Base-by-base conservation (phyloP, 805 yeast species). In the Lachancea lanzarotensis region DNA sequence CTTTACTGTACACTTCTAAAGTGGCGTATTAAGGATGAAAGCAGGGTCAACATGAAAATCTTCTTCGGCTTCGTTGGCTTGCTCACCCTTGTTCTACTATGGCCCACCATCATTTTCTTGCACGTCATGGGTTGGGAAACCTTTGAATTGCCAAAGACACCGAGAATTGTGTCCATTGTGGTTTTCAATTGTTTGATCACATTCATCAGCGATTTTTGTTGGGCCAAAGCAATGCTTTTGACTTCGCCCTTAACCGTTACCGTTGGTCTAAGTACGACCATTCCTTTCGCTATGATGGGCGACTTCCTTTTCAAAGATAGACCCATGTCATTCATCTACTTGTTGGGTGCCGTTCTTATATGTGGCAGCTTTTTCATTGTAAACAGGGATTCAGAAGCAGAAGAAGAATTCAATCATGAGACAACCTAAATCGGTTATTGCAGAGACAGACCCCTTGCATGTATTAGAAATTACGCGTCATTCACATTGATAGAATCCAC, bases 51-150 rank as follows among this genome's bases (percentile, higher is more conserved):
- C 61, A 87, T 95, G 71, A 84, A 82, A 60, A 71, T 90, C 30
- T 93, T 93, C 57, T 90, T 93, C 60, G 98, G 98, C 0, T 90
- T 86, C 65, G 98, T 93, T 19, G 98, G 98, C 1, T 68, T 91
- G 4, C 84, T 83, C 68, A 86, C 89, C 52, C 58, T 84, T 9
- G 54, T 87, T 0, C 63, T 81, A 10, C 62, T 90, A 36, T 89
- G 97, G 96, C 97, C 98, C 2, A 65, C 88, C 4, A 59, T 93
- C 8, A 43, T 88, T 0, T 45, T 86, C 1, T 72, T 91, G 46
- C 78, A 91, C 64, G 71, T 66, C 47, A 50, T 73, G 1, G 84
- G 83, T 1, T 63, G 79, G 45, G 98, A 93, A 63, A 65, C 62
- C 8, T 82, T 93, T 49, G 89, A 78, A 55, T 56, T 83, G 36